Evolutionary conservation across 1,284 basidiomycete species (phyloP).

Genomic region (Apiotrichum brassicae): DNA sequence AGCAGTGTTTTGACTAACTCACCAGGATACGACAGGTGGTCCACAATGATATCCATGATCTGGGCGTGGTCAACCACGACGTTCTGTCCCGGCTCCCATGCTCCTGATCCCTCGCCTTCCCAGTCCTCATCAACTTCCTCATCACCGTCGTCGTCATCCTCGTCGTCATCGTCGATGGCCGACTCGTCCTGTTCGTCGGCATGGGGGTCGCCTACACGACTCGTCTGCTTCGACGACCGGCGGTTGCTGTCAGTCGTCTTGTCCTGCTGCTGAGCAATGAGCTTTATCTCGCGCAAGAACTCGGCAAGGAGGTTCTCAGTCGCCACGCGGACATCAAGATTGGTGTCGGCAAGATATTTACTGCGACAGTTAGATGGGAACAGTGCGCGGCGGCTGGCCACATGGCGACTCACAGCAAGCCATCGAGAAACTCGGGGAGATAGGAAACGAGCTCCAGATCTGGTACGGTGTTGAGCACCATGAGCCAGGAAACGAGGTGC

Average conservation of each 20-base stretch:
- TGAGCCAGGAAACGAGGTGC: conserved; percentile 95
- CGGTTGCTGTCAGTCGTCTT: conserved; percentile 27
- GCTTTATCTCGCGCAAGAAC: conserved; percentile 86
- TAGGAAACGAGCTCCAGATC: conserved; percentile 92
- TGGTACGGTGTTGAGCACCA: conserved; percentile 90
- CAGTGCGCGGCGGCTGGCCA: neutral
- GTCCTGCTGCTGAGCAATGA: conserved; percentile 67
- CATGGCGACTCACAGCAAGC: conserved; percentile 65
- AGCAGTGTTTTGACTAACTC: conserved; percentile 42
- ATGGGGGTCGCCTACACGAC: too few species aligned
- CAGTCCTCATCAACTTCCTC: conserved; percentile 34
- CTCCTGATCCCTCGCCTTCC: conserved; percentile 49
- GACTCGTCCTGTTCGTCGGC: conserved; percentile 10
- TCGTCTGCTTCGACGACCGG: neutral
- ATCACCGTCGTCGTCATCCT: conserved; percentile 27
- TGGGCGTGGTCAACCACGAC: conserved; percentile 85
- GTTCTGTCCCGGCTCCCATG: conserved; percentile 88
- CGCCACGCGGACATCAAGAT: conserved; percentile 84
- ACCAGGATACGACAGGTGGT: conserved; percentile 81
- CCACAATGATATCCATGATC: conserved; percentile 90
- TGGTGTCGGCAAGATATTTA: conserved; percentile 92
- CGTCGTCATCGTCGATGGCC: conserved; percentile 19
- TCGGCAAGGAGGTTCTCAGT: conserved; percentile 89
- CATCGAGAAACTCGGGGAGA: conserved; percentile 90
- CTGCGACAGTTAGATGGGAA: conserved; percentile 46